Percentiles rank a stretch among this genome's conserved stretches.
These are phyloP conservation scores for Phytophthora aleatoria DNA, from an alignment of 352 stramenopile genomes.

Conservation along the genomic window DNA sequence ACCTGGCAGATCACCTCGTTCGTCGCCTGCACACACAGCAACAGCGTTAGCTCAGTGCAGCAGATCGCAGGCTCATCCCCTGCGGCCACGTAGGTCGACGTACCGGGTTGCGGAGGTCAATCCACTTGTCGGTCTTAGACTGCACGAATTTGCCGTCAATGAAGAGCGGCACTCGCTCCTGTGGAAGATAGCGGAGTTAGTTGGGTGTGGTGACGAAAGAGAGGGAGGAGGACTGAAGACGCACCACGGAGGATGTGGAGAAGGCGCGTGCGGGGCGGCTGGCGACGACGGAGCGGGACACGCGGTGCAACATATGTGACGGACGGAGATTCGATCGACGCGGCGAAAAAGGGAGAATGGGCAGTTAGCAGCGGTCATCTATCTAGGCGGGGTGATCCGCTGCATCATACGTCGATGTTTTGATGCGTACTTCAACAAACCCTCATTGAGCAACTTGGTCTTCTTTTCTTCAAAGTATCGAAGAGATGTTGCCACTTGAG, in stretches of 20 bases:
- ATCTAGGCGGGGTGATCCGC: not conserved
- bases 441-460: not conserved
- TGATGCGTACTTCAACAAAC: conserved; percentile 30
- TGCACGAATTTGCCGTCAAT: conserved; percentile 94
- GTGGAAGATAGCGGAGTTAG: not conserved
- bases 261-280: conserved; percentile 43
- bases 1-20: conserved; percentile 89
- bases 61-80: conserved; percentile 15
- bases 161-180: conserved; percentile 85
- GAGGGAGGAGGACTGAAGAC: not conserved
- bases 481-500: not conserved
- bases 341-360: conserved; percentile 32
- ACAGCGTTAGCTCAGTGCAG: conserved; percentile 8
- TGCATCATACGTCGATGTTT: conserved; percentile 26
- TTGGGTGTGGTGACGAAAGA: not conserved
- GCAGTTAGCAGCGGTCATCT: not conserved
- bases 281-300: conserved; percentile 24
- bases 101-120: conserved; percentile 91
- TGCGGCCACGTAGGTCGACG: not conserved
- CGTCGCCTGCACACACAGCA: conserved; percentile 55
- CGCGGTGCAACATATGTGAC: conserved; percentile 33
- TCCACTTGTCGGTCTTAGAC: conserved; percentile 91
- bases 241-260: conserved; percentile 47
- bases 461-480: not conserved
- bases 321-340: not conserved